Evolutionary conservation across 208 protist species (phyloP).

Genomic region (Acanthamoeba comandoni): DNA sequence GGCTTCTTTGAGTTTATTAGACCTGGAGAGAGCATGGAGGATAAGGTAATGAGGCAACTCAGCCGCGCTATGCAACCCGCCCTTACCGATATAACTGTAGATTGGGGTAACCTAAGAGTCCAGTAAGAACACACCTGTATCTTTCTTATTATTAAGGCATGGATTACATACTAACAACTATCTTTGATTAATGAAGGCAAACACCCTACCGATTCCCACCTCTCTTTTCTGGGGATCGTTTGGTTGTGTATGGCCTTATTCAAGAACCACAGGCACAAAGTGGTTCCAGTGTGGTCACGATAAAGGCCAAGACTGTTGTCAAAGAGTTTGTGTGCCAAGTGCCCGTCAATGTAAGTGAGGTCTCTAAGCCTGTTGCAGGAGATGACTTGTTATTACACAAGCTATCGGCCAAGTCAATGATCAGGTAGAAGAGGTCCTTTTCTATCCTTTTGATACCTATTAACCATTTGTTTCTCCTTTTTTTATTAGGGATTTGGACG

Average conservation of each 20-base stretch:
- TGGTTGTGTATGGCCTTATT: slow-evolving; percentile 61
- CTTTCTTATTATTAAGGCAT: slow-evolving; percentile 11
- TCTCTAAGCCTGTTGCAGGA: neutral
- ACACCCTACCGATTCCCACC: slow-evolving; percentile 26
- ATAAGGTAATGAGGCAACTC: slow-evolving; percentile 77
- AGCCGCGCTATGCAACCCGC: slow-evolving; percentile 75
- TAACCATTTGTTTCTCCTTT: neutral
- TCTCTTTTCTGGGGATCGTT: slow-evolving; percentile 33
- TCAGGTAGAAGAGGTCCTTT: neutral
- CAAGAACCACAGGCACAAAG: slow-evolving; percentile 3
- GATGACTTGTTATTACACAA: slow-evolving; percentile 36
- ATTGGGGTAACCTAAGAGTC: slow-evolving; percentile 17
- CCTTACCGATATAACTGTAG: slow-evolving; percentile 74
- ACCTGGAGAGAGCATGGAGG: slow-evolving; percentile 40
- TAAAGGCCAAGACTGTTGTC: slow-evolving; percentile 11
- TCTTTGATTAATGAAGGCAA: neutral
- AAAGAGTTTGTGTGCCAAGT: slow-evolving; percentile 12
- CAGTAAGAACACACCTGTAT: neutral
- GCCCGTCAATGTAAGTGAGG: neutral
- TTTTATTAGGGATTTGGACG: slow-evolving; percentile 22
- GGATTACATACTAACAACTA: slow-evolving; percentile 1
- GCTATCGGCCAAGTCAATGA: neutral
- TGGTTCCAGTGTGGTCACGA: neutral
- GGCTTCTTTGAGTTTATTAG: slow-evolving; percentile 77
- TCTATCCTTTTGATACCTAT: neutral